These are phyloP conservation scores for Mycena olivaceomarginata DNA, from an alignment of 768 basidiomycete species.

Conservation along the genomic window DNA sequence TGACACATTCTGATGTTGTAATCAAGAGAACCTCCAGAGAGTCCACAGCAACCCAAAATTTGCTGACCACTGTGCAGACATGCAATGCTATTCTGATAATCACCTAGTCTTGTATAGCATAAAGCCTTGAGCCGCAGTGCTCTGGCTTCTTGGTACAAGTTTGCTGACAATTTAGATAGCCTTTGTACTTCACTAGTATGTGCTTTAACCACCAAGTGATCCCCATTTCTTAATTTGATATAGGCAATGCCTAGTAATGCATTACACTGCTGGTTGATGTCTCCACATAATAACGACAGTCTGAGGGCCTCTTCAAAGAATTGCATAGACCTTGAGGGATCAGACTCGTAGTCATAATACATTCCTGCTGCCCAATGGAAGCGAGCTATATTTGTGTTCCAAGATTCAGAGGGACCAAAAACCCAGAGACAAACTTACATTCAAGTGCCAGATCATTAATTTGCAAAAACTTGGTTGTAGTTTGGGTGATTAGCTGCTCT, in stretches of 20 bases:
- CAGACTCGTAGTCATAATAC: background rate
- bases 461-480: background rate
- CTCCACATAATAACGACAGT: background rate
- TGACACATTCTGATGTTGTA: too few species aligned
- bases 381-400: background rate
- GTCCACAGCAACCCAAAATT: too few species aligned
- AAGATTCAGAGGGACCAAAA: background rate
- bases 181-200: background rate
- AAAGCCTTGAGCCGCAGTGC: too few species aligned
- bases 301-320: background rate
- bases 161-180: too few species aligned
- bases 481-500: background rate
- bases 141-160: too few species aligned
- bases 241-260: background rate
- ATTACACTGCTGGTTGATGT: background rate
- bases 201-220: background rate
- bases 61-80: too few species aligned
- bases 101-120: too few species aligned
- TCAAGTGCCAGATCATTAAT: background rate
- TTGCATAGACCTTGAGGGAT: background rate
- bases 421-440: background rate
- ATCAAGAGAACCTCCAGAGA: too few species aligned
- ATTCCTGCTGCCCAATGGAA: background rate
- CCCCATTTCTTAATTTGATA: background rate
- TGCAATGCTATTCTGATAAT: too few species aligned